Evolutionary conservation across 495 filamentous ascomycete genomes (phyloP).

Genomic region (Elasticomyces elasticus): DNA sequence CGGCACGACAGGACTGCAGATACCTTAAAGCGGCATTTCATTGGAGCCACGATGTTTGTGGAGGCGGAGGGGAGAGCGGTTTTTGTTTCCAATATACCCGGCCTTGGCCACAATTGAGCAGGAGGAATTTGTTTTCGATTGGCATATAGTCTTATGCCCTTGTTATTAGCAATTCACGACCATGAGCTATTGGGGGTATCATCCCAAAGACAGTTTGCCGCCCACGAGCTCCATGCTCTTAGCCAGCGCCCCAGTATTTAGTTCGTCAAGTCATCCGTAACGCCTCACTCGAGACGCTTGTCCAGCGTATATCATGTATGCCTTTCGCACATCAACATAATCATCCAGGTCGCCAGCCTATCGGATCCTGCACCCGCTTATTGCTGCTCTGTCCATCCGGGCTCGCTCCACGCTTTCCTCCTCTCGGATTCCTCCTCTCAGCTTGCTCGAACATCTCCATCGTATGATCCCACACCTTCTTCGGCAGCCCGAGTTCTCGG

Average conservation of each 20-base stretch:
- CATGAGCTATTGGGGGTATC: not conserved
- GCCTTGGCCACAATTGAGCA: not conserved
- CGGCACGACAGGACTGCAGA: not conserved
- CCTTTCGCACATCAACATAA: not conserved
- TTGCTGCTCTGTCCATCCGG: slow-evolving; percentile 1
- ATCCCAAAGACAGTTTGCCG: not conserved
- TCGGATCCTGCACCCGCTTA: not conserved
- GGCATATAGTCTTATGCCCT: not conserved
- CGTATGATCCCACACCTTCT: slow-evolving; percentile 35
- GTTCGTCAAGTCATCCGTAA: not conserved
- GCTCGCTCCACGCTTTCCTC: slow-evolving; percentile 4
- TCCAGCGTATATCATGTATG: not conserved
- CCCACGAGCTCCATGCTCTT: not conserved
- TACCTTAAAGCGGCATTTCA: slow-evolving; percentile 1
- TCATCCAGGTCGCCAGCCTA: slow-evolving; percentile 19
- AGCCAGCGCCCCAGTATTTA: not conserved
- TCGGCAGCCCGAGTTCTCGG: slow-evolving; percentile 24
- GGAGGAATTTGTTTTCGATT: not conserved
- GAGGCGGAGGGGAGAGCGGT: not conserved
- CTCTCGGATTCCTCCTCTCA: slow-evolving; percentile 4
- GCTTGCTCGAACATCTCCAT: slow-evolving; percentile 28
- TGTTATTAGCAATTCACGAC: not conserved
- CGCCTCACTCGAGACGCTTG: not conserved
- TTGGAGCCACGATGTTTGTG: slow-evolving; percentile 1
- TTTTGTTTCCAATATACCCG: slow-evolving; percentile 4